These are phyloP conservation scores for Iris macrosiphon DNA, from an alignment of 106 monocot species.

Conservation along the genomic window DNA sequence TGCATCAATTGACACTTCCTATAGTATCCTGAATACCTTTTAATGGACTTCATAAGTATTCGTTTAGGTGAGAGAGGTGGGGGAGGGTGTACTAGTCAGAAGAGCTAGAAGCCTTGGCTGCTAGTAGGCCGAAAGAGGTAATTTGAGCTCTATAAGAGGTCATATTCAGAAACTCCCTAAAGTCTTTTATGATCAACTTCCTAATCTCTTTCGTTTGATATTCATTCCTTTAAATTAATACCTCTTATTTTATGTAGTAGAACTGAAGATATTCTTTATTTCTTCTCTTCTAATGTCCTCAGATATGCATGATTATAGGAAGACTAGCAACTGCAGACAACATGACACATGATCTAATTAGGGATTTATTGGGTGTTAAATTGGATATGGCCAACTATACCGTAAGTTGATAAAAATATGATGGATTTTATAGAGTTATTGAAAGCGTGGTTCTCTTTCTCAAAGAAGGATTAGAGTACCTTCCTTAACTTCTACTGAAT, in stretches of 20 bases:
- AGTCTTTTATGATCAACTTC: too few relatives aligned
- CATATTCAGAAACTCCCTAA: too few relatives aligned
- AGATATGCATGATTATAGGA: slow-evolving; percentile 60
- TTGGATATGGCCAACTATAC: slow-evolving; percentile 68
- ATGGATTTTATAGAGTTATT: not conserved
- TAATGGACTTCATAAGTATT: too few relatives aligned
- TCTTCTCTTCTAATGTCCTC: not conserved
- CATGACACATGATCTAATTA: slow-evolving; percentile 85
- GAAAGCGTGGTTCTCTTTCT: not conserved
- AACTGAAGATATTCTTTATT: not conserved
- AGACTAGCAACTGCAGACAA: slow-evolving; percentile 61
- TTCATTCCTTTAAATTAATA: not conserved
- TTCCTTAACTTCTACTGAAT: slow-evolving; percentile 2
- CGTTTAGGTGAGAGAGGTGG: too few relatives aligned
- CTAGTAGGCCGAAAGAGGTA: slow-evolving; percentile 64
- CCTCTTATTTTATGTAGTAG: not conserved
- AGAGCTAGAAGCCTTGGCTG: slow-evolving; percentile 44
- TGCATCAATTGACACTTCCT: too few relatives aligned
- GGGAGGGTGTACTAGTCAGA: too few relatives aligned
- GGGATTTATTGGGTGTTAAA: slow-evolving; percentile 76
- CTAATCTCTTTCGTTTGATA: not conserved
- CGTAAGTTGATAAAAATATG: slow-evolving; percentile 30
- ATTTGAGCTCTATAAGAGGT: not conserved
- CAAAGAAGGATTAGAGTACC: too few relatives aligned
- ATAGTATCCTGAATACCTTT: too few relatives aligned